Conservation (phyloP, 2,329 filamentous ascomycete genomes). For the Tolypocladium inflatum region DNA sequence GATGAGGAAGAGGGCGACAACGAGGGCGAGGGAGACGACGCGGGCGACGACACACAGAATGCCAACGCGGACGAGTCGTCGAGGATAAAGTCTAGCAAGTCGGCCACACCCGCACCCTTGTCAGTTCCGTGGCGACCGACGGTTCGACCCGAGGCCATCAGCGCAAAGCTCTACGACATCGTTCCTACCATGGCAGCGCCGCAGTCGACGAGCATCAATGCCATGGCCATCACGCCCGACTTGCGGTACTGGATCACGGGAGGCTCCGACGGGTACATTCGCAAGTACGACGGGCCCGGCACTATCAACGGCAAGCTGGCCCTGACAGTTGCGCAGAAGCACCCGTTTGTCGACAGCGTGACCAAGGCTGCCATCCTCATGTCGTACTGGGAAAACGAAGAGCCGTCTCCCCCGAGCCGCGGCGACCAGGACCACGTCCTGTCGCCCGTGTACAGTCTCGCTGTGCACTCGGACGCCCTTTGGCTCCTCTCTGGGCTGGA, state of each 20-base stretch:
- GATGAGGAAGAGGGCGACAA: conserved; percentile 34
- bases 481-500: conserved; percentile 90
- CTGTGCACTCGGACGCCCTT: conserved; percentile 78
- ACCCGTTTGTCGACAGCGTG: conserved; percentile 96
- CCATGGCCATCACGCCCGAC: conserved; percentile 83
- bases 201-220: conserved; percentile 91
- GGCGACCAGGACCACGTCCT: conserved; percentile 51
- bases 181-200: conserved; percentile 95
- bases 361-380: conserved; percentile 89
- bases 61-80: conserved; percentile 9
- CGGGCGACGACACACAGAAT: conserved; percentile 15
- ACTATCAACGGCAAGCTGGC: conserved; percentile 93
- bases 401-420: conserved; percentile 41
- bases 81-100: conserved; percentile 11
- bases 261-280: conserved; percentile 88
- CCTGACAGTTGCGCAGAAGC: conserved; percentile 87
- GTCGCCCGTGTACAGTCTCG: conserved; percentile 92
- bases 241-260: conserved; percentile 93
- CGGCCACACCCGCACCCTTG: conserved; percentile 17
- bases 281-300: conserved; percentile 91
- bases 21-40: conserved; percentile 32
- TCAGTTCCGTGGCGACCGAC: conserved; percentile 37
- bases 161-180: conserved; percentile 80
- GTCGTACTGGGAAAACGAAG: conserved; percentile 98
- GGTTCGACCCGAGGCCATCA: conserved; percentile 69